Evolutionary conservation across 768 basidiomycete species (phyloP).

Genomic region (Suillus sp.): DNA sequence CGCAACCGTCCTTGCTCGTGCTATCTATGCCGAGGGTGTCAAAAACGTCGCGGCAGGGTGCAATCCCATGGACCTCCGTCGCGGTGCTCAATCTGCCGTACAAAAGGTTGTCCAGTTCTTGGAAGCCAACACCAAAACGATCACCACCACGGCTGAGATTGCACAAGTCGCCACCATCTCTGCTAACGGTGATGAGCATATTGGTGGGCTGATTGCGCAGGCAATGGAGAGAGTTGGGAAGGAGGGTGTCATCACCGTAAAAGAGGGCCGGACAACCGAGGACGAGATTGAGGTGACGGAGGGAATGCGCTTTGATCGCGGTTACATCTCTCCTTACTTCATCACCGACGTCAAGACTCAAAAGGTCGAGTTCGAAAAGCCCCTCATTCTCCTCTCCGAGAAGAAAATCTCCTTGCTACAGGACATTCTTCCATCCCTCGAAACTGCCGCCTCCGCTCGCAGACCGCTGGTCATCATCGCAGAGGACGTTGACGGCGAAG

Average conservation of each 20-base stretch:
- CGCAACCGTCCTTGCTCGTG: slow-evolving; percentile 93
- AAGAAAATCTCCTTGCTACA: slow-evolving; percentile 97
- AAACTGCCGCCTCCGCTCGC: slow-evolving; percentile 75
- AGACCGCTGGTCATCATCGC: slow-evolving; percentile 96
- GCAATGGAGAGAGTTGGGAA: slow-evolving; percentile 99
- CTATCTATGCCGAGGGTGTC: slow-evolving; percentile 98
- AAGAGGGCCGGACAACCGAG: slow-evolving; percentile 97
- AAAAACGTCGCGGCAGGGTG: slow-evolving; percentile 99
- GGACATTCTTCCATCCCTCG: slow-evolving; percentile 93
- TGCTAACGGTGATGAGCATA: slow-evolving; percentile 78
- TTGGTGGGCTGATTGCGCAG: slow-evolving; percentile 94
- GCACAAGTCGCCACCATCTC: slow-evolving; percentile 99
- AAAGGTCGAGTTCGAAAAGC: slow-evolving; percentile 97
- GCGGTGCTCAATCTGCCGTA: slow-evolving; percentile 96
- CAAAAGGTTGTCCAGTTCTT: slow-evolving; percentile 93
- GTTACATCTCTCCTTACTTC: slow-evolving; percentile 97
- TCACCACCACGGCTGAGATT: slow-evolving; percentile 97
- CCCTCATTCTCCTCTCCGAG: slow-evolving; percentile 88
- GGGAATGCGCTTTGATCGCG: slow-evolving; percentile 99
- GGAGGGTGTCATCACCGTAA: slow-evolving; percentile 99
- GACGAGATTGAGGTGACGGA: slow-evolving; percentile 99
- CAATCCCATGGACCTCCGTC: slow-evolving; percentile 99
- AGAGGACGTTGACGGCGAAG: slow-evolving; percentile 97
- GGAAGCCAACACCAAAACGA: slow-evolving; percentile 83
- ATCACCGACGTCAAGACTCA: slow-evolving; percentile 97